These are phyloP conservation scores for Thymus quinquecostatus DNA, from an alignment of 257 asterid species.

Conservation along the genomic window DNA sequence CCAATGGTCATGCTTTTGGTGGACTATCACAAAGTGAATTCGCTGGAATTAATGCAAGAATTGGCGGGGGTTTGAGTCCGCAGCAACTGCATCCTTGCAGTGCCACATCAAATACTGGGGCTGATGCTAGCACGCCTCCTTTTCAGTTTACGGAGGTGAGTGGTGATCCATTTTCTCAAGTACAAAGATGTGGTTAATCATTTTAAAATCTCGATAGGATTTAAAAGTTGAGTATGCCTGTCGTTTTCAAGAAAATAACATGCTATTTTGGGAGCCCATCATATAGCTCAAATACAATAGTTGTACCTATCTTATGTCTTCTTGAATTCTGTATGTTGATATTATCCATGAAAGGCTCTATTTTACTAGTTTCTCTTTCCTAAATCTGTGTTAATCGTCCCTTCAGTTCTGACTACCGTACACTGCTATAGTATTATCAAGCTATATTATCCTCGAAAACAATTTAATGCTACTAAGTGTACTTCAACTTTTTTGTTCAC, in stretches of 20 bases:
- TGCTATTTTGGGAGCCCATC: background rate
- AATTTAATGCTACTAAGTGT: background rate
- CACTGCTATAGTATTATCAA: background rate
- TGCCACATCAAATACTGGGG: constrained; percentile 48
- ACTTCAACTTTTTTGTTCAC: background rate
- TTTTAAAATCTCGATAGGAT: constrained; percentile 28
- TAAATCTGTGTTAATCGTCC: too few relatives aligned
- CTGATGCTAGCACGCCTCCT: constrained; percentile 49
- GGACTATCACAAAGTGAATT: constrained; percentile 46
- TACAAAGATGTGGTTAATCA: constrained; percentile 42
- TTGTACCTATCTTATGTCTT: background rate
- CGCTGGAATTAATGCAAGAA: constrained; percentile 44
- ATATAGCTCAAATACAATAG: background rate
- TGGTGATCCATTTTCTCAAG: constrained; percentile 50
- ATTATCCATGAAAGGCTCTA: constrained; percentile 7
- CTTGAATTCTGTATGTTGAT: constrained; percentile 16
- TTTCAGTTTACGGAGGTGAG: constrained; percentile 70
- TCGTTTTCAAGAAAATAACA: background rate
- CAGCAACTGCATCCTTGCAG: constrained; percentile 68
- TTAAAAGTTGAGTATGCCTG: constrained; percentile 25
- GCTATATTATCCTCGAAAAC: background rate
- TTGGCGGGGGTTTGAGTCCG: constrained; percentile 49
- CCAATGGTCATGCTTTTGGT: constrained; percentile 45
- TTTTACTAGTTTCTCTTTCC: background rate
- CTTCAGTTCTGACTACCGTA: background rate